Evolutionary conservation across 768 basidiomycete species (phyloP).

Genomic region (Hygrocybe coccinea): DNA sequence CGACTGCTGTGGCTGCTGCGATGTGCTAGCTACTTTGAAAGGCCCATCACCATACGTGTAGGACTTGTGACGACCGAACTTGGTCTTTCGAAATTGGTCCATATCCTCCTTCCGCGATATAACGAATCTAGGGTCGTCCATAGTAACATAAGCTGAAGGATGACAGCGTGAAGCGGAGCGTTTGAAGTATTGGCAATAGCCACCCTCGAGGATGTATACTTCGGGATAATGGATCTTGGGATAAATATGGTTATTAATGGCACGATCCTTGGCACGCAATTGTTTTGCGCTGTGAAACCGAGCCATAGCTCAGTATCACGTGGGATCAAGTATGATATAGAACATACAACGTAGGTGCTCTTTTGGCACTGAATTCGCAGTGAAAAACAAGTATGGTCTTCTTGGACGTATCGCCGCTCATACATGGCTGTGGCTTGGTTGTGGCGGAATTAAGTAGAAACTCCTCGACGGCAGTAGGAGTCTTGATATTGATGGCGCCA

Average conservation of each 20-base stretch:
- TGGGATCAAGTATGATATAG: background rate
- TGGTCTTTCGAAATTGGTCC: slow-evolving; percentile 85
- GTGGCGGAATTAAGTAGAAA: slow-evolving; percentile 59
- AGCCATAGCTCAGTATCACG: background rate
- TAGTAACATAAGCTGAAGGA: slow-evolving; percentile 79
- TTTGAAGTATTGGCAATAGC: slow-evolving; percentile 86
- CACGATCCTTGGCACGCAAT: slow-evolving; percentile 84
- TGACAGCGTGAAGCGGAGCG: slow-evolving; percentile 65
- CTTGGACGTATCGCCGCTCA: slow-evolving; percentile 65
- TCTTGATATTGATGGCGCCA: slow-evolving; percentile 89
- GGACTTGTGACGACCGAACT: slow-evolving; percentile 85
- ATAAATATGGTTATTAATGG: slow-evolving; percentile 82
- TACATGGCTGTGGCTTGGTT: slow-evolving; percentile 58
- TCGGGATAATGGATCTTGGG: slow-evolving; percentile 95
- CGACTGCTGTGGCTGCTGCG: slow-evolving; percentile 39
- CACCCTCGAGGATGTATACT: slow-evolving; percentile 94
- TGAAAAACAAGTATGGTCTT: slow-evolving; percentile 94
- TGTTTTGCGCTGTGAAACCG: slow-evolving; percentile 72
- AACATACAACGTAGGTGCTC: slow-evolving; percentile 91
- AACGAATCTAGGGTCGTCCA: slow-evolving; percentile 90
- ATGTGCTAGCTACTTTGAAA: slow-evolving; percentile 36
- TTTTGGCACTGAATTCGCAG: slow-evolving; percentile 94
- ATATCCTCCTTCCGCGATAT: slow-evolving; percentile 78
- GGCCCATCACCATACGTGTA: slow-evolving; percentile 85
- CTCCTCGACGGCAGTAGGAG: slow-evolving; percentile 71